Conservation (phyloP, 768 basidiomycete species). For the Naganishia randhawae region DNA sequence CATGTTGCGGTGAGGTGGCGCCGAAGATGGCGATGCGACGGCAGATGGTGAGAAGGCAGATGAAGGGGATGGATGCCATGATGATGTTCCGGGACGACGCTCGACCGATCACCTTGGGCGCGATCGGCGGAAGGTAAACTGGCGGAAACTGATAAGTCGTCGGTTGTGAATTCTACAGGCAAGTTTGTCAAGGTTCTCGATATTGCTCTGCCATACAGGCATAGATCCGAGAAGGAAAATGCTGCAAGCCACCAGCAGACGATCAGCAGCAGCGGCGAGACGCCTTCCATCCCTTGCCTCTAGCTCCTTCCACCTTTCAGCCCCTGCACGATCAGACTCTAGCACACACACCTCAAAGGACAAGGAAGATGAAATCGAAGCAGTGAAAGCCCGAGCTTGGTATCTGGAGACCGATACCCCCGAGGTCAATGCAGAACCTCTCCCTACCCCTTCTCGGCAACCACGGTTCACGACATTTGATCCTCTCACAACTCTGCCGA, state of each 20-base stretch:
- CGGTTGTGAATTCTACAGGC: too few species aligned
- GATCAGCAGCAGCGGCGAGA: too few species aligned
- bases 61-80: not conserved
- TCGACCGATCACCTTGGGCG: conserved; percentile 1
- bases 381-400: conserved; percentile 31
- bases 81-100: not conserved
- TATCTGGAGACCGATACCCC: conserved; percentile 23
- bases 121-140: not conserved
- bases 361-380: conserved; percentile 2
- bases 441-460: not conserved
- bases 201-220: too few species aligned
- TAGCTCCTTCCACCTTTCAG: not conserved
- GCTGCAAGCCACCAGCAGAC: not conserved
- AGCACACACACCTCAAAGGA: not conserved
- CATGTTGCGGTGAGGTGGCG: not conserved
- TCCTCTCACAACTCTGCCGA: conserved; percentile 25
- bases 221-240: not conserved
- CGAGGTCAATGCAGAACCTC: not conserved
- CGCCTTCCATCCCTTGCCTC: not conserved
- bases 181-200: too few species aligned
- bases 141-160: too few species aligned
- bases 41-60: not conserved
- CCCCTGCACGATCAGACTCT: not conserved
- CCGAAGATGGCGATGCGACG: too few species aligned
- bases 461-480: conserved; percentile 31